Conservation (phyloP, 805 yeast genomes). For the Schwanniomyces polymorphus region DNA sequence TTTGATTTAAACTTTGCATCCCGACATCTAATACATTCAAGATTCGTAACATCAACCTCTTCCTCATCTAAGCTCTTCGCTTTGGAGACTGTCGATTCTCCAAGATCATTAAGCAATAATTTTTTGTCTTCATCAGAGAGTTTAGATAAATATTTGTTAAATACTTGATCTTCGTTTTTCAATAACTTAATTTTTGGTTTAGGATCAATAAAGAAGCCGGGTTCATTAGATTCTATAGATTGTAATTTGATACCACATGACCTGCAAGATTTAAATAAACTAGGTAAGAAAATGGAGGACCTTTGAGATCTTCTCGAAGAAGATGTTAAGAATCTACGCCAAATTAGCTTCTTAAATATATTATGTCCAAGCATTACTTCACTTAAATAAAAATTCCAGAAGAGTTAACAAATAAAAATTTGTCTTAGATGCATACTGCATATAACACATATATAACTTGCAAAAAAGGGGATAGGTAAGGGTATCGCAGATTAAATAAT, state of each 20-base stretch:
- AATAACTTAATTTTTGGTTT: slow-evolving; percentile 4
- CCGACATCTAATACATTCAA: slow-evolving; percentile 56
- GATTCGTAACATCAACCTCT: background rate
- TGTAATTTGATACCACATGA: slow-evolving; percentile 64
- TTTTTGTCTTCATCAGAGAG: slow-evolving; percentile 26
- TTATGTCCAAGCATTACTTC: background rate
- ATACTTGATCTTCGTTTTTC: slow-evolving; percentile 24
- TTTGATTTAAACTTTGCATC: slow-evolving; percentile 47
- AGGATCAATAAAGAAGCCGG: slow-evolving; percentile 44
- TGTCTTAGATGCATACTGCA: background rate
- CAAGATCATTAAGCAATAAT: slow-evolving; percentile 21
- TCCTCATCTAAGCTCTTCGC: background rate
- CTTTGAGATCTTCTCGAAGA: background rate
- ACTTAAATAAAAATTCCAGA: background rate
- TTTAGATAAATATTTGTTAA: slow-evolving; percentile 12
- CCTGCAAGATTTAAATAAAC: slow-evolving; percentile 34
- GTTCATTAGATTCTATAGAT: slow-evolving; percentile 23
- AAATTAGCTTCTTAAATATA: background rate
- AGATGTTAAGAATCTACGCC: background rate
- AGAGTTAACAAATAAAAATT: background rate
- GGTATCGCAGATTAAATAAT: too few relatives aligned
- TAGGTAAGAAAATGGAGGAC: slow-evolving; percentile 4
- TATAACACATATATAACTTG: background rate
- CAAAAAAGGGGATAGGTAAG: background rate
- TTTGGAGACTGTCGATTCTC: background rate